Base-by-base conservation (phyloP, 2,329 filamentous ascomycete genomes). In the Graphiopsis chlorocephala region DNA sequence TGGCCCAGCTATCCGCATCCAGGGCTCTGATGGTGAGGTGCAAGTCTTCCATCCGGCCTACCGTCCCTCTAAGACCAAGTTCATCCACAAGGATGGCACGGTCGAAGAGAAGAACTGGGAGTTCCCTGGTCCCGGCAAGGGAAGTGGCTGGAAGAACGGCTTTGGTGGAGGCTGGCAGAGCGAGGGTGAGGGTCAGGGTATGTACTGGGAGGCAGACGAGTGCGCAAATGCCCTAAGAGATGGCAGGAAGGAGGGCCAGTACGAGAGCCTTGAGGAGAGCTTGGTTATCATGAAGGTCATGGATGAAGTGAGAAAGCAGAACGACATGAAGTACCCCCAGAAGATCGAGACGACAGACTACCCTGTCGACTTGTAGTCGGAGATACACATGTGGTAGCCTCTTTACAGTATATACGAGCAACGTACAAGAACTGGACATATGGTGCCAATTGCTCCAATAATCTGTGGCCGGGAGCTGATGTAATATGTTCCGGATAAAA, bases 191-290 rank as follows among this genome's bases (percentile, higher is more conserved):
- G 92, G 91, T 12, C 89, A 92, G 68, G 92, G 92, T 58, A 95
- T 96, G 91, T 95, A 92, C 79, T 94, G 89, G 89, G 90, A 93
- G 76, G 91, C 91, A 1, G 91, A 93, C 75, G 91, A 92, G 80
- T 89, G 86, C 68, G 91, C 89, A 29, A 83, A 88, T 53, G 91
- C 90, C 69, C 74, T 96, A 64, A 83, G 89, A 50, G 92, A 95
- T 74, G 91, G 92, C 25, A 87, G 87, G 78, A 85, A 88, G 72
- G 89, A 96, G 81, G 92, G 91, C 74, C 83, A 85, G 56, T 84
- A 84, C 14, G 79, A 95, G 77, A 86, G 88, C 23, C 86, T 86
- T 81, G 83, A 86, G 53, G 93, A 97, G 83, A 94, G 90, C 73
- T 82, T 96, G 63, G 84, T 88, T 57, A 92, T 97, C 68, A 96